Evolutionary conservation across 768 basidiomycete genomes (phyloP), one percentile per base, ranked within the genome.

Genomic region (Glaciozyma martinii): DNA sequence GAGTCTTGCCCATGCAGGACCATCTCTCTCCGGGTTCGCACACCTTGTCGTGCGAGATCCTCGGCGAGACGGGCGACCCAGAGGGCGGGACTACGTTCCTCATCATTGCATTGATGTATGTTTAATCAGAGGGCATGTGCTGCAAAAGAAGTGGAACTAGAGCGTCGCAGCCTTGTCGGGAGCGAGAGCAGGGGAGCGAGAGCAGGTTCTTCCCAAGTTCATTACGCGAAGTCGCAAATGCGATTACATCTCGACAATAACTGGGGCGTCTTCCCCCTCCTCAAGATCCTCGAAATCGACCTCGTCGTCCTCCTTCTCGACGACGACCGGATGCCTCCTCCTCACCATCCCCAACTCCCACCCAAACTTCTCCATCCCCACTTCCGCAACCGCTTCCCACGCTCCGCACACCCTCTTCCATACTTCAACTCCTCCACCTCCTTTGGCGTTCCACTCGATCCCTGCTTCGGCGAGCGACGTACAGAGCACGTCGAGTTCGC

Each of bases 231-330:
- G n/a, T n/a, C 37, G 12, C 37, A 40, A 40, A 7, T 13, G 37
- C 37, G 12, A 40, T 58, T 59, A 59, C 58, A 59, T 46, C 46
- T 72, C 73, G 1, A 74, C 65, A 54, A 74, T 65, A 18, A 68
- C 70, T 27, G 73, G 73, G 16, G 73, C 73, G n/a, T 74, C 71
- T 49, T 74, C 73, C 0, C 76, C 76, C 44, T 79, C 78, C 76
- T 86, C 90, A 33, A 78, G 78, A 23, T 78, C 77, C 66, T 85
- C 65, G 15, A 71, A 57, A 33, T 72, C 73, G 2, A 65, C 47
- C 44, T 74, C 67, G 54, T 63, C 71, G 19, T 56, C 55, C 27
- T 18, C 56, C 32, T 56, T 62, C 32, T 37, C 50, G 30, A 56
- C 9, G 54, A 61, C 19, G 33, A 52, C 9, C 42, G 56, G 2